phyloP scores from a whole-genome alignment of 2,329 filamentous ascomycete genomes.

The Bipolaris sorokiniana region DNA sequence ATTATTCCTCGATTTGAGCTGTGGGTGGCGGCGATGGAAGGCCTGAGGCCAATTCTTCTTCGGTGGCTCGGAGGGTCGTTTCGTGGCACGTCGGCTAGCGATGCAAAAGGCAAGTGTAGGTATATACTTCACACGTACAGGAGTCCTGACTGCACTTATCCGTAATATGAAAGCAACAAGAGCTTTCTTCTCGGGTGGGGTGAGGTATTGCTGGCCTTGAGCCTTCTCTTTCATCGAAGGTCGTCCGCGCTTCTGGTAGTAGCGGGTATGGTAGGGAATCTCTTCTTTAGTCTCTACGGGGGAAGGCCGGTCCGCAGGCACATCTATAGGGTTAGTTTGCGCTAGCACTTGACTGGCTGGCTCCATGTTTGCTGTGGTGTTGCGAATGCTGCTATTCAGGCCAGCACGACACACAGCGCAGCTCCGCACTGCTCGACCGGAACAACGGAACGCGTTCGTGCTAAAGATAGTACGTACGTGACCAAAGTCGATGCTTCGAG shows the following conservation, averaged over 20 bases:
- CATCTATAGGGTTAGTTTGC: neutral
- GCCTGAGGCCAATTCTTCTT: no score
- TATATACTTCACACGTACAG: no score
- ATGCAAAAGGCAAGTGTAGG: no score
- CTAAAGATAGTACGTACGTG: constrained; percentile 1
- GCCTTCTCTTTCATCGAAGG: constrained; percentile 9
- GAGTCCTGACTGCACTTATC: constrained; percentile 5
- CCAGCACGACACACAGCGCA: constrained; percentile 1
- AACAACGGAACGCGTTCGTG: neutral
- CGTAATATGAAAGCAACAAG: constrained; percentile 23
- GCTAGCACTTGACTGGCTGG: neutral
- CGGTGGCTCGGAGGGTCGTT: no score
- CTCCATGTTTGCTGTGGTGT: constrained; percentile 3
- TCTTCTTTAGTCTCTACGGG: neutral
- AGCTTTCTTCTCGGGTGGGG: constrained; percentile 35
- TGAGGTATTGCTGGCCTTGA: constrained; percentile 37
- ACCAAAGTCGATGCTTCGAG: neutral
- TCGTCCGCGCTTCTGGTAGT: neutral
- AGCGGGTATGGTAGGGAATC: neutral
- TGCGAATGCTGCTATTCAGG: constrained; percentile 1
- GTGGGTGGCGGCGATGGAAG: no score
- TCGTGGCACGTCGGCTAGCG: no score
- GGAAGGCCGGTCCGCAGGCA: neutral
- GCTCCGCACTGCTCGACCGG: neutral
- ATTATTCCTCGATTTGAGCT: no score